Evolutionary conservation across 2,329 filamentous ascomycete species (phyloP).

Genomic region (Anthostomella pinea): DNA sequence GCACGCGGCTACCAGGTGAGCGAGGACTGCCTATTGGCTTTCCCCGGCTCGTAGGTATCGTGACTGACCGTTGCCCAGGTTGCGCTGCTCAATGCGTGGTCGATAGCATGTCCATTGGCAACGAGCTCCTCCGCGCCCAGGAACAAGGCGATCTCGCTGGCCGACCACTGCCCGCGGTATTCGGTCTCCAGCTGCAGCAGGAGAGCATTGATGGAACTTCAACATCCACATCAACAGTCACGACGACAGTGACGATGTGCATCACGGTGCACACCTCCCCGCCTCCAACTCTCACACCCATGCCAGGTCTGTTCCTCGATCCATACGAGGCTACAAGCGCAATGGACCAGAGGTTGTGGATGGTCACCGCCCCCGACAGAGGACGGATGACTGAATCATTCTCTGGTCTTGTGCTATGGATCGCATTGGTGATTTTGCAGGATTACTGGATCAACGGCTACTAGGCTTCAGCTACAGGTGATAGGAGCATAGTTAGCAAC

Average conservation of each 20-base stretch:
- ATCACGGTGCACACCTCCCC: conserved; percentile 14
- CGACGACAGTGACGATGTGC: conserved; percentile 20
- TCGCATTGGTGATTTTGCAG: conserved; percentile 21
- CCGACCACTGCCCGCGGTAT: conserved; percentile 24
- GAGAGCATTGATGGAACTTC: conserved; percentile 28
- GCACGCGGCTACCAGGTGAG: conserved; percentile 23
- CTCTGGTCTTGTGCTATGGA: conserved; percentile 26
- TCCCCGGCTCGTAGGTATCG: neutral
- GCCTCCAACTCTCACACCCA: conserved; percentile 14
- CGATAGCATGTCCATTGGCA: conserved; percentile 28
- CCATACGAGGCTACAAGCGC: conserved; percentile 17
- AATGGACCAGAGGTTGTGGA: conserved; percentile 24
- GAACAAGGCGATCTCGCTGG: conserved; percentile 31
- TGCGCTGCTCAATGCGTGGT: conserved; percentile 31
- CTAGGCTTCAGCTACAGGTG: conserved; percentile 12
- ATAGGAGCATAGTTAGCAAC: conserved; percentile 7
- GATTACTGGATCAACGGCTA: conserved; percentile 28
- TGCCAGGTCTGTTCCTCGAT: conserved; percentile 15
- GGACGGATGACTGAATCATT: too few relatives aligned
- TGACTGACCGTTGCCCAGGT: conserved; percentile 17
- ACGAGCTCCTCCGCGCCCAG: conserved; percentile 25
- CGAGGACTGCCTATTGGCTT: neutral
- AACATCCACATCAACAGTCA: conserved; percentile 18
- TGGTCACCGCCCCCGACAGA: conserved; percentile 9
- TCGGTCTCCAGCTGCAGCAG: conserved; percentile 27